phyloP scores from a whole-genome alignment of 2,329 filamentous ascomycete genomes.

The Arthrinium phaeospermum region DNA sequence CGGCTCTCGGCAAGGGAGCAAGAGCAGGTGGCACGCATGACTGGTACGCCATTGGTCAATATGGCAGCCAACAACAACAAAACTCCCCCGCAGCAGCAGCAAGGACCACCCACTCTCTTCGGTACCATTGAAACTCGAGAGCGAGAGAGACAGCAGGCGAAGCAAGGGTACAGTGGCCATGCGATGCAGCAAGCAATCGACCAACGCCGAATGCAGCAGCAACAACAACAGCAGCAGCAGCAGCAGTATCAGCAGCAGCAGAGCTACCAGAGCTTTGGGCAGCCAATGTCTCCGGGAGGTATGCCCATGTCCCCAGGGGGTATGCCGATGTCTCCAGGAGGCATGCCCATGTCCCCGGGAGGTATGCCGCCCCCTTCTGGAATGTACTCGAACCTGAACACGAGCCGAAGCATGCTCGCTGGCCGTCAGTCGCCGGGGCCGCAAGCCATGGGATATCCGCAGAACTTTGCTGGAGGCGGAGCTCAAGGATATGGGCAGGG shows the following conservation, averaged over 20 bases:
- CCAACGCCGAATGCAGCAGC: conserved; percentile 63
- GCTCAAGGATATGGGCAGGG: conserved; percentile 40
- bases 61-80: conserved; percentile 57
- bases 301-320: conserved; percentile 26
- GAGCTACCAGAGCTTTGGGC: background rate
- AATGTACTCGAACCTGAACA: conserved; percentile 40
- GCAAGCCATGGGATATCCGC: conserved; percentile 35
- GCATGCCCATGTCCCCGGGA: conserved; percentile 14
- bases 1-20: conserved; percentile 86
- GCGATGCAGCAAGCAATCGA: conserved; percentile 76
- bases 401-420: conserved; percentile 26
- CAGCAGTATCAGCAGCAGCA: conserved; percentile 42
- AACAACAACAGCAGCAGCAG: conserved; percentile 45
- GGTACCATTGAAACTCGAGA: conserved; percentile 82
- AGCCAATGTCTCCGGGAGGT: conserved; percentile 30
- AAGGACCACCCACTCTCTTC: conserved; percentile 68
- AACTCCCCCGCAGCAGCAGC: conserved; percentile 41
- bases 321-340: background rate
- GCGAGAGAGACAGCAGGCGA: conserved; percentile 75
- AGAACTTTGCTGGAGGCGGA: conserved; percentile 33
- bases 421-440: conserved; percentile 33
- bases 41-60: conserved; percentile 76
- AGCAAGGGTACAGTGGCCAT: conserved; percentile 70
- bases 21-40: conserved; percentile 84
- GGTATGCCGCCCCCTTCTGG: conserved; percentile 32